Percentiles rank a stretch among this genome's conserved stretches.
phyloP scores from a whole-genome alignment of 2,329 filamentous ascomycete genomes.

The Phoma sp. region DNA sequence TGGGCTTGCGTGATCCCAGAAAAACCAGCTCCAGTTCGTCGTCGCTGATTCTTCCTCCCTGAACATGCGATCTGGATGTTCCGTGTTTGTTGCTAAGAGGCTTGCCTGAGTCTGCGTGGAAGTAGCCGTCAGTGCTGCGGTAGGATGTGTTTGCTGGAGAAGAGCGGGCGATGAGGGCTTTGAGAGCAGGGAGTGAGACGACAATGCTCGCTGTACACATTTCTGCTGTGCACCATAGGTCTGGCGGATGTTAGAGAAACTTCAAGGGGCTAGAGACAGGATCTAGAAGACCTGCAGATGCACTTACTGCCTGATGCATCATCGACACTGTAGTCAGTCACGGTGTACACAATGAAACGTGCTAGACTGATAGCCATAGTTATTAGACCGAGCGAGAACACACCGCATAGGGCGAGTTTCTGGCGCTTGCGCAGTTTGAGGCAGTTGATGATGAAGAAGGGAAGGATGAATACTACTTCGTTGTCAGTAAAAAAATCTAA shows the following conservation, averaged over 20 bases:
- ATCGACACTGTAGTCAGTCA: slow-evolving; percentile 23
- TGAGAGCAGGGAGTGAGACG: slow-evolving; percentile 30
- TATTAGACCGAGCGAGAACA: slow-evolving; percentile 31
- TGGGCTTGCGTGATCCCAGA: slow-evolving; percentile 23
- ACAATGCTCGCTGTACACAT: slow-evolving; percentile 32
- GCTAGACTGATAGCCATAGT: slow-evolving; percentile 32
- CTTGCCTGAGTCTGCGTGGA: slow-evolving; percentile 13
- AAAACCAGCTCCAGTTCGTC: slow-evolving; percentile 29
- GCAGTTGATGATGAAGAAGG: slow-evolving; percentile 32
- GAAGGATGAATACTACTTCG: slow-evolving; percentile 24
- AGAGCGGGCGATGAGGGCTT: slow-evolving; percentile 23
- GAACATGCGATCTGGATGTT: slow-evolving; percentile 14
- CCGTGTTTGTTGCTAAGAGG: slow-evolving; percentile 1
- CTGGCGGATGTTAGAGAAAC: slow-evolving; percentile 12
- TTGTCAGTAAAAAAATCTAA: neutral
- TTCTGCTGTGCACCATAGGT: slow-evolving; percentile 33
- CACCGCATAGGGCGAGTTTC: slow-evolving; percentile 30
- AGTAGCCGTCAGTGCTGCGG: slow-evolving; percentile 25
- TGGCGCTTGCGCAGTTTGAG: slow-evolving; percentile 33
- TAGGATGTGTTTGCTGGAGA: slow-evolving; percentile 9
- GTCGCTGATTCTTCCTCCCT: slow-evolving; percentile 18
- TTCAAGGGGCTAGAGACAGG: too few relatives aligned
- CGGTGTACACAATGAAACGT: slow-evolving; percentile 30
- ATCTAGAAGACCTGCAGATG: too few relatives aligned
- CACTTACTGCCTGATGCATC: slow-evolving; percentile 31